Base-by-base conservation (phyloP, 306 rosid species). In the Echinosophora koreensis region DNA sequence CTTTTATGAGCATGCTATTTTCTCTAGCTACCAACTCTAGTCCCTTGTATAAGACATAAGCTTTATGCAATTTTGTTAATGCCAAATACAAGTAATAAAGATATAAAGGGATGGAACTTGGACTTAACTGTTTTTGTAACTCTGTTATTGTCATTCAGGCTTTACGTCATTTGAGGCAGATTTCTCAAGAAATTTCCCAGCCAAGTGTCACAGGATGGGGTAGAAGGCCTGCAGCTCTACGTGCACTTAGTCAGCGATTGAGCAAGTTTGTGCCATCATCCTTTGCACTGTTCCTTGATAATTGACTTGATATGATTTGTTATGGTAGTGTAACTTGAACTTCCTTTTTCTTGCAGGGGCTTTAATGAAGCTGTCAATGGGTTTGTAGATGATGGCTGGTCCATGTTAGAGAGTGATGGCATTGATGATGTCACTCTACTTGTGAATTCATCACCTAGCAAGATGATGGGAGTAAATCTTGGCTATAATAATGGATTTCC, bases 351-450 rank as follows among this genome's bases (percentile, higher is more conserved):
- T 35, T 77, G 51, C 84, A 95, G 99, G 91, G 99, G 99, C 49
- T 95, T 95, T 82, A 95, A 95, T 58, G 99, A 95, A 91, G 98
- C 99, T 66, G 90, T 95, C 5, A 95, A 92, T 73, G 99, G 99
- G 22, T 91, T 95, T 82, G 78, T 91, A 18, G 97, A 90, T 71
- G 97, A 95, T 74, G 99, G 97, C 9, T 95, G 99, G 99, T 92
- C 97, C 47, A 80, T 95, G 89, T 81, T 95, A 82, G 97, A 95
- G 76, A 90, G 92, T 79, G 99, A 95, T 73, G 99, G 97, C 83
- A 81, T 88, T 54, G 99, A 95, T 75, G 99, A 95, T 88, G 91
- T 95, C 64, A 87, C 99, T 37, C 89, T 95, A 79, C 92, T 92
- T 47, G 99, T 92, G 81, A 95, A 92, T 84, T 87, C 97, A 17